Base-by-base conservation (phyloP, 371 early-diverging fungal species). In the Mucor mucedo region DNA sequence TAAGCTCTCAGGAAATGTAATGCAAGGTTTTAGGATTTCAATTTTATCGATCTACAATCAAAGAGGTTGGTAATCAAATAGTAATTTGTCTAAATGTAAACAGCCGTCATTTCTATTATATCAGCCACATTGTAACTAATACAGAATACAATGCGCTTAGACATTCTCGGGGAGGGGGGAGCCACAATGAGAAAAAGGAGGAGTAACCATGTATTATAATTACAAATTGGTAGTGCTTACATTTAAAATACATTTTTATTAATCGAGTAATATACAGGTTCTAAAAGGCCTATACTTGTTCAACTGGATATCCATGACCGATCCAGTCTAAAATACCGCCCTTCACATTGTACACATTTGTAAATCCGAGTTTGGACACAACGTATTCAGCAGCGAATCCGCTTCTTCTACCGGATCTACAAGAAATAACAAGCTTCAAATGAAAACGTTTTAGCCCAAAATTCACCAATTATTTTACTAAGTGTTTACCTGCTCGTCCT, bases 341-440 rank as follows among this genome's bases (percentile, higher is more conserved):
- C 32, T 63, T 21, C 13, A 66, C 59, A 55, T 66, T 60, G 47
- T 63, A 66, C 14, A 63, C 67, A 29, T 60, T 59, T 32, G 50
- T 55, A 35, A 66, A 66, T 7, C 60, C 63, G 8, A 70, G 39
- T 11, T 63, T 59, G 1, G 45, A 40, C 1, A 52, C 38, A 10
- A 55, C 39, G 39, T 66, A 56, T 21, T 66, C 57, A 5, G 63
- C 56, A 29, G 63, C 56, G 29, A 66, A 45, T 21, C 52, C 35
- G 47, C 71, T 66, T 56, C 66, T 53, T 53, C 71, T 66, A 27
- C 71, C 71, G 28, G 71, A 70, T 59, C 71, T 58, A 53, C 71
- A 70, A 33, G 62, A 58, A 28, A 70, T 41, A 1, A 70, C 49
- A 35, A 63, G 49, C 71, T 63, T 29, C 32, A 5, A 5, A 27